These are phyloP conservation scores for Somion occarium DNA, from an alignment of 1,284 basidiomycete genomes.

Conservation along the genomic window DNA sequence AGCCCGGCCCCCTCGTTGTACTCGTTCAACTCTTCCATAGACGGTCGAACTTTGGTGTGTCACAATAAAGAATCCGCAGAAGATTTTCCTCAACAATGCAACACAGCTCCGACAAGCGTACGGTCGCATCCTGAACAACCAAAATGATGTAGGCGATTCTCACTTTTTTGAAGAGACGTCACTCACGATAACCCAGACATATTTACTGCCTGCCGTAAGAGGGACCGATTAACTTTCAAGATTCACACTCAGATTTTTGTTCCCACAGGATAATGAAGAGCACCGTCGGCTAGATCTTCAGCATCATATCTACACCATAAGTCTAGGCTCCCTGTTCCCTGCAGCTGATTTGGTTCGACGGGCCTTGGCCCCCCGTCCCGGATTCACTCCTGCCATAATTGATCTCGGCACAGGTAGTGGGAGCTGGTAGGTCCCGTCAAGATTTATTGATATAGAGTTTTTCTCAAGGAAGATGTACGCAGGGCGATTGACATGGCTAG, in stretches of 20 bases:
- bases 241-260: not conserved
- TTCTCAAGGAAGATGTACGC: conserved; percentile 1
- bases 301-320: conserved; percentile 28
- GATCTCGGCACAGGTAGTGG: conserved; percentile 33
- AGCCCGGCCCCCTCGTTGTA: conserved; percentile 31
- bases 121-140: conserved; percentile 28
- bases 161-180: not conserved
- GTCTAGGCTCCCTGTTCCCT: conserved; percentile 26
- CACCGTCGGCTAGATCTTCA: conserved; percentile 32
- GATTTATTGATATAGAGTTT: not conserved
- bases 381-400: conserved; percentile 23
- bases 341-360: conserved; percentile 26
- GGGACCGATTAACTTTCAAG: not conserved
- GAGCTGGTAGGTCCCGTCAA: conserved; percentile 24
- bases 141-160: conserved; percentile 30
- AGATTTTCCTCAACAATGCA: not conserved
- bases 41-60: conserved; percentile 26
- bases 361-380: conserved; percentile 26
- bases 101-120: conserved; percentile 27
- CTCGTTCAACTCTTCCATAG: conserved; percentile 29
- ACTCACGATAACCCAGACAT: conserved; percentile 17
- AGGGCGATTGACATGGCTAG: conserved; percentile 33
- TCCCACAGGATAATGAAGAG: conserved; percentile 28
- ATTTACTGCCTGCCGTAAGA: conserved; percentile 27
- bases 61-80: not conserved